Evolutionary conservation across 495 filamentous ascomycete genomes (phyloP).

Genomic region (Aspergillus asperescens): DNA sequence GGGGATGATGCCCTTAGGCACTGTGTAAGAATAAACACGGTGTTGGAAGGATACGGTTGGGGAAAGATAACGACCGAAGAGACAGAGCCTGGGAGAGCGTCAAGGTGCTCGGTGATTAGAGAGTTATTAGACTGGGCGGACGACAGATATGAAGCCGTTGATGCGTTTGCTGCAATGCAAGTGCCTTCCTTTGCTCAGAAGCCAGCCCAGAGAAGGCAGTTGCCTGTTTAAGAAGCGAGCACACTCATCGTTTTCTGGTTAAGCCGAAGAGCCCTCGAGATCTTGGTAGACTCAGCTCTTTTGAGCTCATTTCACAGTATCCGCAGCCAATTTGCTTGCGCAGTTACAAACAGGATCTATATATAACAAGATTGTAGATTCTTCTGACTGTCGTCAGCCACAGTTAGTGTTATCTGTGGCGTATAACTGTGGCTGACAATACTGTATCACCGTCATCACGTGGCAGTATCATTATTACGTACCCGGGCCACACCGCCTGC

Average conservation of each 20-base stretch:
- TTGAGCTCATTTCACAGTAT: background rate
- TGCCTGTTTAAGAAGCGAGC: constrained; percentile 7
- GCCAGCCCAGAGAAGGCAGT: background rate
- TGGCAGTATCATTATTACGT: background rate
- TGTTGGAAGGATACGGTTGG: background rate
- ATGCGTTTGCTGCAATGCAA: no score
- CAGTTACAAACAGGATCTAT: background rate
- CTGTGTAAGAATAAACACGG: background rate
- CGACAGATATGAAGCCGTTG: background rate
- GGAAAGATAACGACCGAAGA: background rate
- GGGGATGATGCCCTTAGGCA: background rate
- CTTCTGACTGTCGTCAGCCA: background rate
- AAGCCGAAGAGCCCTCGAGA: background rate
- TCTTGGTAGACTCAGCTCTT: background rate
- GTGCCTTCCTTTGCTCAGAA: constrained; percentile 7
- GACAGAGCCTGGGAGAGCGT: background rate
- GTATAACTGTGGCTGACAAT: background rate
- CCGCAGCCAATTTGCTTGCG: background rate
- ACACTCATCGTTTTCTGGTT: background rate
- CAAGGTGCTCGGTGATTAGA: background rate
- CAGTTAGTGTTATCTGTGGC: background rate
- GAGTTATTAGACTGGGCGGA: background rate
- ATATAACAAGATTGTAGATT: background rate
- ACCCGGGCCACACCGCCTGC: constrained; percentile 6
- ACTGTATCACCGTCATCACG: background rate